Base-by-base conservation (phyloP, 305 asterid genomes). In the Fraxinus paxiana region DNA sequence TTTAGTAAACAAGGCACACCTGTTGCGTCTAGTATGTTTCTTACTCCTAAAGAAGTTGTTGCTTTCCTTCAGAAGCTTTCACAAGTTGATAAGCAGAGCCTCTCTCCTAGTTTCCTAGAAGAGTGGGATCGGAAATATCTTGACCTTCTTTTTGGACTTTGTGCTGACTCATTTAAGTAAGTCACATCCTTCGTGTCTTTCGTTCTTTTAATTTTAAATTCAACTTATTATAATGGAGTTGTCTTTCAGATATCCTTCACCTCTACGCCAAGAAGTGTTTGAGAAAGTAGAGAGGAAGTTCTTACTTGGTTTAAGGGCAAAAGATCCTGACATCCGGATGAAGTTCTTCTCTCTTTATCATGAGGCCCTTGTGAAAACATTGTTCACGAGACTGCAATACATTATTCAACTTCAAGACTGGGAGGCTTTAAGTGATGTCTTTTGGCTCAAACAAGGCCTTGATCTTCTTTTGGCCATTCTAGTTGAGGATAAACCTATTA, bases 391-490 rank as follows among this genome's bases (percentile, higher is more conserved):
- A 88, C 89, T 96, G 87, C 98, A 94, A 84, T 96, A 94, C 82
- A 93, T 96, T 84, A 96, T 96, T 86, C 99, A 96, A 81, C 71
- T 84, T 87, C 99, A 96, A 92, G 98, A 96, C 82, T 96, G 99
- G 99, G 98, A 94, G 89, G 97, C 99, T 82, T 81, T 96, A 83
- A 93, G 98, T 85, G 98, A 96, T 86, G 98, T 93, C 48, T 96
- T 96, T 85, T 96, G 99, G 99, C 97, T 96, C 81, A 96, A 96
- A 81, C 99, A 96, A 91, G 99, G 99, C 35, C 99, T 96, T 84
- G 99, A 96, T 88, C 99, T 96, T 83, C 98, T 96, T 80, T 89
- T 96, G 89, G 97, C 99, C 78, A 92, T 96, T 85, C 82, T 94
- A 77, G 98, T 94, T 54, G 99, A 92, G 91, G 94, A 94, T 83